Evolutionary conservation across 2,329 filamentous ascomycete genomes (phyloP), one percentile per base, ranked within the genome.

Genomic region (Nothomitra cinnamomea): DNA sequence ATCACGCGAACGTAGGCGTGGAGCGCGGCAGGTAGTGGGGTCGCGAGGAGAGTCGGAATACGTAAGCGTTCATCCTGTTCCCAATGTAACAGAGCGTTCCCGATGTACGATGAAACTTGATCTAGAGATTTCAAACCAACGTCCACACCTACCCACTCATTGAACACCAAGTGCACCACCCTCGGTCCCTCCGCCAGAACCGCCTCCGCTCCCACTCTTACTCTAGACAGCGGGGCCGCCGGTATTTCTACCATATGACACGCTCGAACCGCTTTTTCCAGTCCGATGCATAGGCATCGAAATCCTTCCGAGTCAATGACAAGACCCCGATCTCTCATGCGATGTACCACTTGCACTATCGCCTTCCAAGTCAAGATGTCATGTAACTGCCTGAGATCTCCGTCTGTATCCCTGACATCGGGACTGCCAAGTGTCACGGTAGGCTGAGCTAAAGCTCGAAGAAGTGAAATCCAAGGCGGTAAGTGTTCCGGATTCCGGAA

Each of bases 1-100:
- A 72, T 60, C 28, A 66, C 65, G 42, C 69, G 63, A 45, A 70
- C 63, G 55, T 70, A 69, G 3, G 61, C 61, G 60, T 72, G 70
- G 12, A 72, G 61, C 12, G 61, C 59, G 36, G 66, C 64, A 52
- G 67, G 67, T 1, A 60, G 59, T 4, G 70, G 70, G 1, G 66
- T 62, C 36, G 65, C 62, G 28, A 67, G 58, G 51, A 67, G 57
- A 32, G 58, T 47, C 35, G 66, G 65, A 36, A 69, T 22, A n/a
- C 28, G 25, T 28, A 21, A n/a, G 28, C 13, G 8, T 5, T 24
- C n/a, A 4, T 35, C 42, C 6, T 15, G 13, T 32, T 17, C 17
- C 8, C 19, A 13, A 32, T 19, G 3, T 13, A 32, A 8, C 15
- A 2, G 17, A 19, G 21, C 19, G 12, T n/a, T n/a, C 5, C 2